Conservation (phyloP, 2,329 filamentous ascomycete genomes). For the Berkeleyomyces rouxiae region DNA sequence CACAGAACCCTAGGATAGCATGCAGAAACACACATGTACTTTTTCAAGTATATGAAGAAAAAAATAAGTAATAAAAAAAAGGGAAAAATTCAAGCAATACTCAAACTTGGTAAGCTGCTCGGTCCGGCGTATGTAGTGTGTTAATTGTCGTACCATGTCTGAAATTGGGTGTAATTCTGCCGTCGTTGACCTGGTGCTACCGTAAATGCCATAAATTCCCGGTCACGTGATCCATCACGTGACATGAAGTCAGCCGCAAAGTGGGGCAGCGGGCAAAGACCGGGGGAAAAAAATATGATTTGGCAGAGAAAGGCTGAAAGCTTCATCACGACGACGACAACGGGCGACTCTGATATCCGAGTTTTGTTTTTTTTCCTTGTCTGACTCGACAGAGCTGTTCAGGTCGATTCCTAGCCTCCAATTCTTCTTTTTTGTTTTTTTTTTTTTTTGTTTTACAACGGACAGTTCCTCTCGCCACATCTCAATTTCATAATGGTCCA, state of each 20-base stretch:
- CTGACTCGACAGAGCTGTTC: not conserved
- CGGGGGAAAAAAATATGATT: not conserved
- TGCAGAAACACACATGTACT: not conserved
- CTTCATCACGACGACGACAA: not conserved
- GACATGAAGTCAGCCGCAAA: not conserved
- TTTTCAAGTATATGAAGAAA: not conserved
- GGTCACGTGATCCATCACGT: not conserved
- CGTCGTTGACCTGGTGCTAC: too few relatives aligned
- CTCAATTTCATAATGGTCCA: conserved; percentile 59
- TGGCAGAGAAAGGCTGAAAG: not conserved
- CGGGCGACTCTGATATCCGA: not conserved
- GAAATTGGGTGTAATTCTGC: not conserved
- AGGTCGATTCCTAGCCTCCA: not conserved
- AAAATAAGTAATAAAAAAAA: not conserved
- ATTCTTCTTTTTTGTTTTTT: not conserved
- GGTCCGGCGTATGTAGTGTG: not conserved
- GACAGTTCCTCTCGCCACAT: not conserved
- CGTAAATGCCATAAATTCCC: accelerated
- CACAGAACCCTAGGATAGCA: not conserved
- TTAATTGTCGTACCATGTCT: not conserved
- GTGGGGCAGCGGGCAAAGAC: not conserved
- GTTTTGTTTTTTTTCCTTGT: not conserved
- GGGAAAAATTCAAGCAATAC: too few relatives aligned
- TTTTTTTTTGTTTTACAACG: not conserved
- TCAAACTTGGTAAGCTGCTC: too few relatives aligned